These are phyloP conservation scores for Salix udensis DNA, from an alignment of 345 rosid genomes.

Conservation along the genomic window DNA sequence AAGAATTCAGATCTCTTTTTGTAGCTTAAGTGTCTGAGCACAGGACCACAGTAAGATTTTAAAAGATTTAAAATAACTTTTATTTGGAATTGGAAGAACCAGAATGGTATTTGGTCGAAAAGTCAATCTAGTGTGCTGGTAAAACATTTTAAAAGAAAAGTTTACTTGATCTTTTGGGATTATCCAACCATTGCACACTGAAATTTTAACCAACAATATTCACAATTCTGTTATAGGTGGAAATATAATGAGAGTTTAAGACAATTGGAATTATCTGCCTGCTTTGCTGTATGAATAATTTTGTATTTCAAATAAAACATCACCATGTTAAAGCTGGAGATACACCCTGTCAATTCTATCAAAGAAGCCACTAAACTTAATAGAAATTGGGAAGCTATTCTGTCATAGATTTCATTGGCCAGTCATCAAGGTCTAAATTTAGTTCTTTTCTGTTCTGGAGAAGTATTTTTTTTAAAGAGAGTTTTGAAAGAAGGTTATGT, in stretches of 20 bases:
- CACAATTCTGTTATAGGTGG: background rate
- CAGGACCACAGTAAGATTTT: background rate
- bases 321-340: background rate
- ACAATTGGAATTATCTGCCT: background rate
- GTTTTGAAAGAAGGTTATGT: background rate
- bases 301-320: background rate
- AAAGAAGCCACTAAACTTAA: background rate
- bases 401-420: background rate
- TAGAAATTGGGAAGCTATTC: background rate
- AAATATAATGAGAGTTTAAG: background rate
- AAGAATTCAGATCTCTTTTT: conserved; percentile 17
- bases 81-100: background rate
- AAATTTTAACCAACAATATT: background rate
- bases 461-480: background rate
- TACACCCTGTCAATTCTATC: background rate
- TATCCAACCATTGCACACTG: background rate
- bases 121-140: background rate
- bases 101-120: background rate
- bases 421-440: background rate
- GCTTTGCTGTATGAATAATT: background rate
- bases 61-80: background rate
- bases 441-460: background rate
- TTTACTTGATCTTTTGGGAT: background rate
- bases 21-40: background rate
- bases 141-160: background rate